Percentiles rank a stretch among this genome's conserved stretches.
phyloP scores from a whole-genome alignment of 345 rosid genomes.

The Cochlearia excelsa region DNA sequence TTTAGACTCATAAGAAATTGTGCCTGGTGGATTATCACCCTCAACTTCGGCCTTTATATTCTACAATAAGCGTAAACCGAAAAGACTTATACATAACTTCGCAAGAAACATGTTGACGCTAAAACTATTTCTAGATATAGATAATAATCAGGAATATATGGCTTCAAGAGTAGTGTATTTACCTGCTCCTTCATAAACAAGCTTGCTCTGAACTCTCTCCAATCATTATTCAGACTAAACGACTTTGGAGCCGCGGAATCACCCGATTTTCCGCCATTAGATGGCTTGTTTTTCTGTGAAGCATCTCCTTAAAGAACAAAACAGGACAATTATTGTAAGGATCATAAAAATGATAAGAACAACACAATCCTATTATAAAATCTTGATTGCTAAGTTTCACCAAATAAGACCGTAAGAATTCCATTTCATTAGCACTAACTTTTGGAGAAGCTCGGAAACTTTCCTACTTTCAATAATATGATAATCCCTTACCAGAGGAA shows the following conservation, averaged over 20 bases:
- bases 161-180: neutral
- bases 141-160: neutral
- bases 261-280: slow-evolving; percentile 53
- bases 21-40: slow-evolving; percentile 44
- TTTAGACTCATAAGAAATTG: slow-evolving; percentile 44
- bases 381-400: too few species aligned
- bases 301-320: slow-evolving; percentile 56
- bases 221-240: slow-evolving; percentile 45
- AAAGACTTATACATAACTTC: neutral
- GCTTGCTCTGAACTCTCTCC: slow-evolving; percentile 94
- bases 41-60: slow-evolving; percentile 49
- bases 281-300: slow-evolving; percentile 50
- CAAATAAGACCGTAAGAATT: too few species aligned
- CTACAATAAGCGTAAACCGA: slow-evolving; percentile 19
- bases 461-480: neutral
- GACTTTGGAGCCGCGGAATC: slow-evolving; percentile 58
- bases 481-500: slow-evolving; percentile 40
- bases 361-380: too few species aligned
- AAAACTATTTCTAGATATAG: too few species aligned
- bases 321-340: slow-evolving; percentile 21
- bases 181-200: slow-evolving; percentile 77
- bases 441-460: neutral
- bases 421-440: neutral
- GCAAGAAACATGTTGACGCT: too few species aligned
- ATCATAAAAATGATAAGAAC: neutral